Conservation (phyloP, 371 early-diverging fungal genomes). For the Synchytrium microbalum region DNA sequence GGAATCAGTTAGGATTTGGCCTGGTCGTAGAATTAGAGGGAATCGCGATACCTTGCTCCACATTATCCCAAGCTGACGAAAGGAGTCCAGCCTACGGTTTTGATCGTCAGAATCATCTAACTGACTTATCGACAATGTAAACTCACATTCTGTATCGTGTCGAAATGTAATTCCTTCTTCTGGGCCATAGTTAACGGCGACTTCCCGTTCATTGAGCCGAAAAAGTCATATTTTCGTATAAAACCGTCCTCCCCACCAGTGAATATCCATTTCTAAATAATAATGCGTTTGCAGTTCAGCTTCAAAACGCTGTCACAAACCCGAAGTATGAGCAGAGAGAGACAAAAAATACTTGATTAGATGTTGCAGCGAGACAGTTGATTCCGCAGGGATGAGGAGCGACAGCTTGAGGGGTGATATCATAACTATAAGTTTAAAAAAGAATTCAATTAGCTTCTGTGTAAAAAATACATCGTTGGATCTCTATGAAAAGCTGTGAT, state of each 20-base stretch:
- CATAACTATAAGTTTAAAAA: neutral
- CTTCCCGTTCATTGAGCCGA: slow-evolving; percentile 78
- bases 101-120: too few relatives aligned
- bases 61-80: slow-evolving; percentile 88
- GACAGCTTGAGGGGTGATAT: slow-evolving; percentile 39
- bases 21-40: neutral
- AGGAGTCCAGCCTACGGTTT: slow-evolving; percentile 79
- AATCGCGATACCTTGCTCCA: slow-evolving; percentile 35
- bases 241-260: slow-evolving; percentile 89
- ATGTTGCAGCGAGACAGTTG: slow-evolving; percentile 62
- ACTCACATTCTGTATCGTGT: slow-evolving; percentile 69
- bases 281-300: neutral
- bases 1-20: neutral
- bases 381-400: slow-evolving; percentile 70
- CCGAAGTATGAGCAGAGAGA: slow-evolving; percentile 2
- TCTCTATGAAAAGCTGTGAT: too few relatives aligned
- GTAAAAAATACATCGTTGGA: too few relatives aligned
- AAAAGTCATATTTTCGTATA: slow-evolving; percentile 88
- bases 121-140: neutral
- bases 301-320: slow-evolving; percentile 4
- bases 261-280: slow-evolving; percentile 67
- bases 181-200: slow-evolving; percentile 73
- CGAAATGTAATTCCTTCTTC: slow-evolving; percentile 67
- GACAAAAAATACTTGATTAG: slow-evolving; percentile 27
- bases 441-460: too few relatives aligned